These are phyloP conservation scores for Marchantia paleacea DNA, from an alignment of 225 moss, liverwort and hornwort genomes.

Conservation along the genomic window DNA sequence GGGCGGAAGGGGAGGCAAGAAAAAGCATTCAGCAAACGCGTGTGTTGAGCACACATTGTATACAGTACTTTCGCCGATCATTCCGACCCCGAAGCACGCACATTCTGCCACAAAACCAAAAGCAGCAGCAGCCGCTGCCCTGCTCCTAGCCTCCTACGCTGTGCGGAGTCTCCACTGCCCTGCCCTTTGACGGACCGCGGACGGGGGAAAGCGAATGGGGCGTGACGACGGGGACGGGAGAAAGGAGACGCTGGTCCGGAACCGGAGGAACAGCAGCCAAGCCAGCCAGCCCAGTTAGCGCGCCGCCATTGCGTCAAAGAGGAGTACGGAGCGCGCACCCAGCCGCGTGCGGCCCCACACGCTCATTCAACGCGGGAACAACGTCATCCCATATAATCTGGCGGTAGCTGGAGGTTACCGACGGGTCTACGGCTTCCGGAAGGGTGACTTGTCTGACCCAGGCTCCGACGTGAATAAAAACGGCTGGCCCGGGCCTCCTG, in stretches of 20 bases:
- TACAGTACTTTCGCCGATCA: conserved; percentile 7
- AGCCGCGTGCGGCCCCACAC: conserved; percentile 24
- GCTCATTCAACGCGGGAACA: conserved; percentile 20
- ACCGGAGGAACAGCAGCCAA: neutral
- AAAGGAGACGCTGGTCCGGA: too few species aligned
- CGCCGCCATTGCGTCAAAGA: conserved; percentile 19
- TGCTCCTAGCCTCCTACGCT: too few species aligned
- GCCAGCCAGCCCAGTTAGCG: conserved; percentile 1
- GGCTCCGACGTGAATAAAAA: neutral
- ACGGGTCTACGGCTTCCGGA: neutral
- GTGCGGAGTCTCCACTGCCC: too few species aligned
- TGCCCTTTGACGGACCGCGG: too few species aligned
- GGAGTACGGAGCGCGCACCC: conserved; percentile 9
- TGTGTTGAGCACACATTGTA: neutral
- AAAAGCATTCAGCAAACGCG: neutral
- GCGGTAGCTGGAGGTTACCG: conserved; percentile 2
- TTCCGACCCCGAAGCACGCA: conserved; percentile 2
- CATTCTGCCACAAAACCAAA: conserved; percentile 1
- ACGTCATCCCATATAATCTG: conserved; percentile 12
- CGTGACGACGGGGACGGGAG: too few species aligned
- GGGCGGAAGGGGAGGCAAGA: neutral
- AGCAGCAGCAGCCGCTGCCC: neutral
- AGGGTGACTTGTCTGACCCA: conserved; percentile 7
- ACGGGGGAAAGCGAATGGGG: too few species aligned
- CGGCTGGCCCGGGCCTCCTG: neutral